A percentile compares a stretch with the other conserved stretches of the same genome.
Conservation (phyloP, 2,329 filamentous ascomycete species). For the Xylariaceae sp. region DNA sequence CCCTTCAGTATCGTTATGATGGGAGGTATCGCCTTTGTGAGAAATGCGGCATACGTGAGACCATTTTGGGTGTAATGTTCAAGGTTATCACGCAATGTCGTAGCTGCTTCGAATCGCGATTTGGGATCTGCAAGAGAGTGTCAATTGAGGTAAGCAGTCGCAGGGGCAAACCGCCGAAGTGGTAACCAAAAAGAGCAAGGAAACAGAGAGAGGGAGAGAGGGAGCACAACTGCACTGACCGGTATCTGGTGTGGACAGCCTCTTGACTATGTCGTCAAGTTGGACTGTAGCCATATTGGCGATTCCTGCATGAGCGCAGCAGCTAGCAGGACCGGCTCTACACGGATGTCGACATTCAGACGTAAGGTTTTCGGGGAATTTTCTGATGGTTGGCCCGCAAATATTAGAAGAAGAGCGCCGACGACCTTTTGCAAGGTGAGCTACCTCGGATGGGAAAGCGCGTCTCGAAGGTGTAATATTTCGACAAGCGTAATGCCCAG, state of each 20-base stretch:
- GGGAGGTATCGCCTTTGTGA: constrained; percentile 83
- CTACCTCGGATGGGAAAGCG: too few relatives aligned
- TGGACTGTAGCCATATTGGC: constrained; percentile 56
- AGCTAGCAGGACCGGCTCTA: constrained; percentile 17
- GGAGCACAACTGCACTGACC: too few relatives aligned
- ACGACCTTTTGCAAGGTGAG: too few relatives aligned
- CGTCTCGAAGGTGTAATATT: too few relatives aligned
- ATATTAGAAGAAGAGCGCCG: too few relatives aligned
- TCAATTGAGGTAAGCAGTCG: background rate
- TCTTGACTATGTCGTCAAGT: constrained; percentile 61
- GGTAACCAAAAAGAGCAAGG: background rate
- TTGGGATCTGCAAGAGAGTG: constrained; percentile 63
- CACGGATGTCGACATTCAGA: constrained; percentile 19
- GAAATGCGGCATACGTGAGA: constrained; percentile 72
- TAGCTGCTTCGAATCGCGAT: constrained; percentile 75
- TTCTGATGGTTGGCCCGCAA: too few relatives aligned
- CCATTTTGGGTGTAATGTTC: constrained; percentile 83
- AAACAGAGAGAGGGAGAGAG: constrained; percentile 10
- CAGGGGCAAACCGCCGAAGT: background rate
- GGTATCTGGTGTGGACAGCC: constrained; percentile 51
- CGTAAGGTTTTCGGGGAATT: too few relatives aligned
- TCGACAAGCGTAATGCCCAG: background rate
- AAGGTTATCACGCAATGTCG: constrained; percentile 83
- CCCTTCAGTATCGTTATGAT: constrained; percentile 83
- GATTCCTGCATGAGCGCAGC: constrained; percentile 34